Base-by-base conservation (phyloP, 306 rosid genomes). In the Mucuna pruriens region DNA sequence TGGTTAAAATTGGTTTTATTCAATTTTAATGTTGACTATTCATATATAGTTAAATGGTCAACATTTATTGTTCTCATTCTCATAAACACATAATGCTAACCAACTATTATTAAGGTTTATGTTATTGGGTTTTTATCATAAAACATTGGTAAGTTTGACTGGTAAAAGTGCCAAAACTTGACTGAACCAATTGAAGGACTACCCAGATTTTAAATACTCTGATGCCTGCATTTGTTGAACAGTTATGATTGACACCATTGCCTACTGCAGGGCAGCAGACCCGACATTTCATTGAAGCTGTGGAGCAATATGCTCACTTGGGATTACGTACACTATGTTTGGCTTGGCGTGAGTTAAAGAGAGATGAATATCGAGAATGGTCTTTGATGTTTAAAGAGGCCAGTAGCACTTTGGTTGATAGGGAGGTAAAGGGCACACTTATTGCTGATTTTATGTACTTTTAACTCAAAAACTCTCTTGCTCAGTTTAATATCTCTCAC, bases 361-460 rank as follows among this genome's bases (percentile, higher is more conserved):
- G 85, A 87, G 97, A 93, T 40, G 98, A 96, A 83, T 92, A 92
- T 83, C 86, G 15, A 81, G 97, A 90, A 86, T 95, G 98, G 97
- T 91, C 98, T 76, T 86, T 87, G 87, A 88, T 91, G 94, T 95
- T 88, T 84, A 96, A 93, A 67, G 99, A 93, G 88, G 99, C 98
- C 74, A 93, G 87, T 78, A 93, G 93, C 90, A 90, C 97, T 78
- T 85, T 96, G 89, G 91, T 96, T 87, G 99, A 96, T 80, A 87
- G 99, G 80, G 99, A 96, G 99, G 99, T 93, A 88, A 85, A 29
- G 60, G 48, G 76, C 15, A 72, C 79, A 39, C 87, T 75, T 89
- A 20, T 68, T 20, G 80, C 66, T 66, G 42, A 74, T 73, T 78
- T 70, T 38, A 52, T 55, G 62, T 64, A 63, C 22, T 66, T 66